Base-by-base conservation (phyloP, 2,329 filamentous ascomycete species). In the Colletotrichum sansevieriae region DNA sequence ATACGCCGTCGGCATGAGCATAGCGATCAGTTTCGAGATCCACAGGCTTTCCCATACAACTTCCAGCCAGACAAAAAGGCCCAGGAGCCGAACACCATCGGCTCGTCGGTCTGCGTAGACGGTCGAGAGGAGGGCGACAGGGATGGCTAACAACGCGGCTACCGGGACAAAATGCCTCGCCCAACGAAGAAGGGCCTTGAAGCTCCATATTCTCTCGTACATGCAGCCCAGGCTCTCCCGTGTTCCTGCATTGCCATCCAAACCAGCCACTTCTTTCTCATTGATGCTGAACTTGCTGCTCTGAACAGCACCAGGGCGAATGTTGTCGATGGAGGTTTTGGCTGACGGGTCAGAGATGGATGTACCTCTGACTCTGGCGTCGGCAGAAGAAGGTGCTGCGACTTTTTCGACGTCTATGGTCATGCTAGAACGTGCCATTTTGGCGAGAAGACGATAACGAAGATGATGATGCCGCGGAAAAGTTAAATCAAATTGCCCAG, bases 281-380 rank as follows among this genome's bases (percentile, higher is more conserved):
- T 63, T 51, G 18, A 68, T 35, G 25, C 20, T 44, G 35, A 58
- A 64, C 29, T 58, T 64, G 59, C 60, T 58, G 52, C 58, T 39
- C 4, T 52, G 58, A n/a, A 39, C 29, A 10, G 35, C 44, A n/a
- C 18, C 59, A 22, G 47, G 18, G 2, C 39, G 47, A n/a, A 22
- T 22, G 35, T n/a, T 71, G 12, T 51, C 66, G 10, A 60, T 55
- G 12, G 60, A 68, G 4, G 49, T 62, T 41, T 33, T 72, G n/a
- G 68, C 65, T 10, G 67, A 73, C 37, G 70, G 71, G 11, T 69
- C 64, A 13, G 73, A 73, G n/a, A 63, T 29, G 2, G 60, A 39
- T 29, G 49, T 39, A n/a, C 56, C 51, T 25, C 49, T 46, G 11
- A 55, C 47, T 22, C n/a, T 15, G 29, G 49, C 39, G 22, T 29